These are phyloP conservation scores for Fusarium palustre DNA, from an alignment of 2,329 filamentous ascomycete species.

Conservation along the genomic window DNA sequence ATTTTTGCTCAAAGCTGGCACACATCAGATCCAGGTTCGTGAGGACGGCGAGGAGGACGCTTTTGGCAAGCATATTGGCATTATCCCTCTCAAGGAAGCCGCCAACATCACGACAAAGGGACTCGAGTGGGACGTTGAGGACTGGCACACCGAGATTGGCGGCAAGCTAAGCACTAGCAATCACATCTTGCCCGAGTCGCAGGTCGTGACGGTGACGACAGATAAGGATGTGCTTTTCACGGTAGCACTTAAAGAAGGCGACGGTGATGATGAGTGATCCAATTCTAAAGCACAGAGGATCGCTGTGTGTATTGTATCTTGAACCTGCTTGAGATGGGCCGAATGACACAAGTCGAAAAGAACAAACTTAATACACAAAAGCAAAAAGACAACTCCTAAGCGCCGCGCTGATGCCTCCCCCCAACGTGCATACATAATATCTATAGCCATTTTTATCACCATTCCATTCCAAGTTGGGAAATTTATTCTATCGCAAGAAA, in stretches of 20 bases:
- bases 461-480: neutral
- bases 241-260: constrained; percentile 66
- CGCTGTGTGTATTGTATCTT: constrained; percentile 15
- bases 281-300: neutral
- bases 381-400: constrained; percentile 43
- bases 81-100: constrained; percentile 84
- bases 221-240: constrained; percentile 78
- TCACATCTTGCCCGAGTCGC: constrained; percentile 70
- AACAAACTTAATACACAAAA: constrained; percentile 28
- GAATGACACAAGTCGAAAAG: constrained; percentile 30
- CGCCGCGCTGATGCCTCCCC: constrained; percentile 46
- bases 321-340: constrained; percentile 12
- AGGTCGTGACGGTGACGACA: constrained; percentile 72
- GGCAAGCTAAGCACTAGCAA: constrained; percentile 84
- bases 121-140: constrained; percentile 88
- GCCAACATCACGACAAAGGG: constrained; percentile 83
- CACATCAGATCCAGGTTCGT: constrained; percentile 75
- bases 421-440: constrained; percentile 28
- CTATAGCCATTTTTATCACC: constrained; percentile 18
- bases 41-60: constrained; percentile 59
- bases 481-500: constrained; percentile 69
- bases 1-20: constrained; percentile 78
- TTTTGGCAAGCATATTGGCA: constrained; percentile 84
- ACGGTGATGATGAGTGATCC: constrained; percentile 51
- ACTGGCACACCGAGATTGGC: constrained; percentile 84